Conservation (phyloP, 2,329 filamentous ascomycete genomes). For the Scopulariopsis brevicaulis region DNA sequence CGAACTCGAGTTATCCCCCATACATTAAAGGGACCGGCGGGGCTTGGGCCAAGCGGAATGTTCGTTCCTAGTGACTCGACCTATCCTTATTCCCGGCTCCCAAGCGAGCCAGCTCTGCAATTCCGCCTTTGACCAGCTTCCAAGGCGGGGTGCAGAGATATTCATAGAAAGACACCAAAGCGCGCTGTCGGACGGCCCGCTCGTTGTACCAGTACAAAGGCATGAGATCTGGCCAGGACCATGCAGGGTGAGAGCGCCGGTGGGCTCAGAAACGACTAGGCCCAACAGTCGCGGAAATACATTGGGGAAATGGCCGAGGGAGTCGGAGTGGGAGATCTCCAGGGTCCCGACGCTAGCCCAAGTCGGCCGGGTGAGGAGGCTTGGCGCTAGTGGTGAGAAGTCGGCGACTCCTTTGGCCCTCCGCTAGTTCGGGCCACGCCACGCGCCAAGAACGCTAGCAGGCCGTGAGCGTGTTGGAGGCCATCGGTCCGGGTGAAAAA, state of each 20-base stretch:
- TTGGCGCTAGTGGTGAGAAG: background rate
- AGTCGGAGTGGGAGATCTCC: background rate
- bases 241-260: background rate
- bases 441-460: constrained; percentile 1
- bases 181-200: too few relatives aligned
- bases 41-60: too few relatives aligned
- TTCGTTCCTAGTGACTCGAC: too few relatives aligned
- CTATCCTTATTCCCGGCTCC: too few relatives aligned
- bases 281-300: background rate
- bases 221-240: background rate
- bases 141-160: too few relatives aligned
- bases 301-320: background rate
- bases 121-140: too few relatives aligned
- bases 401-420: background rate
- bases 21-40: too few relatives aligned
- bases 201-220: background rate
- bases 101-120: too few relatives aligned
- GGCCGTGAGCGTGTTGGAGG: background rate
- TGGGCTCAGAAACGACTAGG: background rate
- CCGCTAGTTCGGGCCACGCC: background rate
- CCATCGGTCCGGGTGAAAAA: background rate
- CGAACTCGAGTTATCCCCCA: too few relatives aligned
- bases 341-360: background rate
- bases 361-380: background rate
- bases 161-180: too few relatives aligned